Evolutionary conservation across 1,139 yeast genomes (phyloP), one percentile per base, ranked within the genome.

Genomic region (Yamadazyma oceani): DNA sequence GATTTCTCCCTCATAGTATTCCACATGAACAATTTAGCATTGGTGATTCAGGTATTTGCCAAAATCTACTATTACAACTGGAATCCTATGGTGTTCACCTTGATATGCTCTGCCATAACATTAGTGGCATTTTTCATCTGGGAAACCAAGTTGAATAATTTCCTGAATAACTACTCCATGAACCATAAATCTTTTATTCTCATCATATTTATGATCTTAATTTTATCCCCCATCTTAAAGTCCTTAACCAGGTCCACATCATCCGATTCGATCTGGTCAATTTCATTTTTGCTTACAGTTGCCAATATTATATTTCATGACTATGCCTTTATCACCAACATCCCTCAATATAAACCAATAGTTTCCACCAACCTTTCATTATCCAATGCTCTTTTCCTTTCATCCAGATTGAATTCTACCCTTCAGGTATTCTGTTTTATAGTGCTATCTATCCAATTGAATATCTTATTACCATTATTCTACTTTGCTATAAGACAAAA

Each of bases 251-350:
- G 80, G 49, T 85, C 96, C 0, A 88, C 97, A 0, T 79, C 97
- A 0, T 85, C 95, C 1, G 97, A 92, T 60, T 88, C 97, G 13
- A 88, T 94, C 45, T 92, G 98, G 97, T 89, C 96, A 0, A 62
- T 92, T 6, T 80, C 95, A 3, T 79, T 85, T 37, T 82, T 95
- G 78, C 67, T 92, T 17, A 81, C 86, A 27, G 48, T 87, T 7
- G 68, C 80, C 31, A 86, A 86, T 51, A 65, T 87, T 3, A 57
- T 82, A 12, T 78, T 81, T 49, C 85, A 84, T 53, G 89, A 85
- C 53, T 85, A 84, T 46, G 71, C 78, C 5, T 64, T 75, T 50
- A 68, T 70, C 37, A 50, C 59, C 39, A 62, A 53, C 8, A 35
- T 49, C 5, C 51, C 47, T 2, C 56, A 51, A 32, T 71, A 72